Percentiles rank a stretch among this genome's conserved stretches.
These are phyloP conservation scores for Rhexocercosporidium sp. DNA, from an alignment of 2,329 filamentous ascomycete genomes.

Conservation along the genomic window DNA sequence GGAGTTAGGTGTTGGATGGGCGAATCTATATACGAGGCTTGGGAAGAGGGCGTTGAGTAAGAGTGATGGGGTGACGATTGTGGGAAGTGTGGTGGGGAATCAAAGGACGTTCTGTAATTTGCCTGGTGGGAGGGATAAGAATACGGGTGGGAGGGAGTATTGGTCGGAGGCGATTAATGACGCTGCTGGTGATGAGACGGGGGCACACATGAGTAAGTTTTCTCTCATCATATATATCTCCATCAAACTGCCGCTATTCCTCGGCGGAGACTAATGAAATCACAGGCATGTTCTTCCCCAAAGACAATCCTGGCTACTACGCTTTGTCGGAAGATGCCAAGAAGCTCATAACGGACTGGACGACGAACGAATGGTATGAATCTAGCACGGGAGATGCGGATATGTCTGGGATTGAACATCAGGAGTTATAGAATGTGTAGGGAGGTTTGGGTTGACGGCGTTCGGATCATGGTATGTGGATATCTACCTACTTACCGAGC, in stretches of 20 bases:
- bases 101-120: slow-evolving; percentile 90
- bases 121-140: slow-evolving; percentile 50
- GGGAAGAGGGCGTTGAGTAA: slow-evolving; percentile 68
- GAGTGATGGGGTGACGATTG: slow-evolving; percentile 52
- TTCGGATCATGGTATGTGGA: background rate
- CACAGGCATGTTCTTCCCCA: slow-evolving; percentile 73
- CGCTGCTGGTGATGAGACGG: slow-evolving; percentile 76
- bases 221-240: background rate
- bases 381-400: slow-evolving; percentile 45
- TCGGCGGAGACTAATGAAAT: slow-evolving; percentile 24
- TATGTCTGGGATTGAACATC: slow-evolving; percentile 24
- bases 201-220: slow-evolving; percentile 76
- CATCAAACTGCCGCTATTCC: background rate
- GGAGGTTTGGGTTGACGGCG: background rate
- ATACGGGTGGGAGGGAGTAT: slow-evolving; percentile 54
- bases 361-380: slow-evolving; percentile 70
- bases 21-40: slow-evolving; percentile 86
- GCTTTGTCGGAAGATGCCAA: slow-evolving; percentile 69
- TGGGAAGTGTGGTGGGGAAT: slow-evolving; percentile 65
- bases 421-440: slow-evolving; percentile 26
- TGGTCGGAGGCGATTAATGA: slow-evolving; percentile 82
- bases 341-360: slow-evolving; percentile 69
- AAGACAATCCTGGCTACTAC: slow-evolving; percentile 75
- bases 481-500: background rate
- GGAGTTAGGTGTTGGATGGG: slow-evolving; percentile 75